These are phyloP conservation scores for Acer negundo DNA, from an alignment of 345 rosid genomes.

Conservation along the genomic window DNA sequence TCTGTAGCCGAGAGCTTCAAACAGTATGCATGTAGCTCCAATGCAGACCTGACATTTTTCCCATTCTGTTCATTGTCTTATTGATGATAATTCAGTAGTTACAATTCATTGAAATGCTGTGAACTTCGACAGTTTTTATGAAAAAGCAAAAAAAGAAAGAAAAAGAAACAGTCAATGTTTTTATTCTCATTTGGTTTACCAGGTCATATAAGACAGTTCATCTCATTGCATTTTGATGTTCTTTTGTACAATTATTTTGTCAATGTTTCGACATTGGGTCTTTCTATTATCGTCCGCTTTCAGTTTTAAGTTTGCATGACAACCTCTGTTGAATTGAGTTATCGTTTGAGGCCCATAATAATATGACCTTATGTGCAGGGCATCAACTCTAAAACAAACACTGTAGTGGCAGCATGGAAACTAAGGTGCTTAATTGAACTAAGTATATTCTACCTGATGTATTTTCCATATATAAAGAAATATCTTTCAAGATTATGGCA, in stretches of 20 bases:
- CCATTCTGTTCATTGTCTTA: not conserved
- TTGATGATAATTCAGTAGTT: not conserved
- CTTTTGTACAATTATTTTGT: not conserved
- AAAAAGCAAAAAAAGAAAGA: too few relatives aligned
- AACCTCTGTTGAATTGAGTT: not conserved
- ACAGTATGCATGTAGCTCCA: not conserved
- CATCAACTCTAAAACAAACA: constrained; percentile 30
- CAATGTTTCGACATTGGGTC: not conserved
- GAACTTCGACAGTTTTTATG: not conserved
- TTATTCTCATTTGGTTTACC: not conserved
- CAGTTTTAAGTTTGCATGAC: not conserved
- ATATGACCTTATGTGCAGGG: constrained; percentile 34
- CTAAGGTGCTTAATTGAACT: constrained; percentile 54
- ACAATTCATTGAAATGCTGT: not conserved
- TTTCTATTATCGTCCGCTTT: not conserved
- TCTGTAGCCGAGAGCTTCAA: not conserved
- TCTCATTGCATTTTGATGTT: not conserved
- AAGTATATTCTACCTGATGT: not conserved
- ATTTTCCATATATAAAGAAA: not conserved
- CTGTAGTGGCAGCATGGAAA: constrained; percentile 69
- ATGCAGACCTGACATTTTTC: not conserved
- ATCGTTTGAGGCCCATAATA: not conserved
- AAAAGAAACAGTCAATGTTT: not conserved
- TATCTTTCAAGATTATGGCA: not conserved
- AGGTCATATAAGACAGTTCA: not conserved